Percentiles rank a stretch among this genome's conserved stretches.
phyloP scores from a whole-genome alignment of 371 early-diverging fungal genomes.

The Circinella umbellata region DNA sequence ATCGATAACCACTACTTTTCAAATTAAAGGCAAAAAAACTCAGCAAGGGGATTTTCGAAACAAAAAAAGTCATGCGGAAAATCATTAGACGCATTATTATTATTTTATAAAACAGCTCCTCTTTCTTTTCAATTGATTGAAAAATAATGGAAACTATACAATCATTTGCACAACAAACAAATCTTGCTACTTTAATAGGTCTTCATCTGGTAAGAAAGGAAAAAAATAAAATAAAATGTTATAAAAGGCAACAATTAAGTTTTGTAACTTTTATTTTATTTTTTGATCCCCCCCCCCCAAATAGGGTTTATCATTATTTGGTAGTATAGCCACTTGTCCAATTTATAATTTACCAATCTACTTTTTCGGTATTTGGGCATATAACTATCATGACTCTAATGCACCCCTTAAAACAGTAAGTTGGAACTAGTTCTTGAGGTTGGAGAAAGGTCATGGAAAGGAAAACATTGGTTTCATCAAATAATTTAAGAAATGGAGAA shows the following conservation, averaged over 20 bases:
- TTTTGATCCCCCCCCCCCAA: not conserved
- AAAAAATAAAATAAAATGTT: too few relatives aligned
- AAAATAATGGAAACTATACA: conserved; percentile 42
- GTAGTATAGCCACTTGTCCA: conserved; percentile 46
- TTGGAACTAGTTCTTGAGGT: not conserved
- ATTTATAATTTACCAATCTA: conserved; percentile 56
- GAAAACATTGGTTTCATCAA: too few relatives aligned
- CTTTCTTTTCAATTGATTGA: not conserved
- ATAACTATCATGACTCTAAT: conserved; percentile 52
- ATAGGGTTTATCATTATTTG: conserved; percentile 49
- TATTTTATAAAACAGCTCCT: not conserved
- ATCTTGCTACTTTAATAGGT: conserved; percentile 50
- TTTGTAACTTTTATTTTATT: not conserved
- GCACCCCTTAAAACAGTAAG: conserved; percentile 53
- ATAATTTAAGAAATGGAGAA: not conserved
- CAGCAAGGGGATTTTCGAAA: not conserved
- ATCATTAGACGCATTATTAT: not conserved
- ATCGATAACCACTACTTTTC: too few relatives aligned
- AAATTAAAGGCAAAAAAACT: too few relatives aligned
- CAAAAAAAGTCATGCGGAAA: not conserved
- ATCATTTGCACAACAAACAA: conserved; percentile 44
- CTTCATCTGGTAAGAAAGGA: conserved; percentile 41
- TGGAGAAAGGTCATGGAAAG: not conserved
- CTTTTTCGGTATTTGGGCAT: conserved; percentile 59
- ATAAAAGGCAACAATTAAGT: too few relatives aligned